Conservation (phyloP, 2,329 filamentous ascomycete genomes). For the Hymenotorrendiella dingleyae region DNA sequence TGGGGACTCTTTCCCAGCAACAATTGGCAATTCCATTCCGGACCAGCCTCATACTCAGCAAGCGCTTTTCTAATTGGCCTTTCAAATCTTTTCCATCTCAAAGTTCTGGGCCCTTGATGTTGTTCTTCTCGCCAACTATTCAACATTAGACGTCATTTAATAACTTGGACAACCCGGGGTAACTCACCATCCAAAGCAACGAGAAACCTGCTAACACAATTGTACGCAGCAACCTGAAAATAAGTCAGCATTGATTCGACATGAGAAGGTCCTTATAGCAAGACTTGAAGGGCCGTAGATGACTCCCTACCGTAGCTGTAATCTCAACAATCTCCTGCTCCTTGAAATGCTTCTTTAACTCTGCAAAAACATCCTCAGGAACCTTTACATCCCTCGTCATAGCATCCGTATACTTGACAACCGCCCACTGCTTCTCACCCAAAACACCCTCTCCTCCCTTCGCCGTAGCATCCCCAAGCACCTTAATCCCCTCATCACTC, state of each 20-base stretch:
- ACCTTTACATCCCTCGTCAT: conserved; percentile 75
- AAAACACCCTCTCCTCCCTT: conserved; percentile 35
- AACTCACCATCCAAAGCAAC: conserved; percentile 70
- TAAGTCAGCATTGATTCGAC: conserved; percentile 1
- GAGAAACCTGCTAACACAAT: conserved; percentile 78
- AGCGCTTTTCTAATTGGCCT: no score
- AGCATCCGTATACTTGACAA: conserved; percentile 70
- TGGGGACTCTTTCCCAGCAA: no score
- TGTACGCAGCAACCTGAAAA: conserved; percentile 62
- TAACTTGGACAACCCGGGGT: background rate
- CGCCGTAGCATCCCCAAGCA: conserved; percentile 25
- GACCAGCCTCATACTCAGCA: no score
- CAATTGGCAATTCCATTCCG: no score
- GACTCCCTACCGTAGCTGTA: conserved; percentile 59
- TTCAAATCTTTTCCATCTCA: background rate
- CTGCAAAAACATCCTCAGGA: conserved; percentile 59
- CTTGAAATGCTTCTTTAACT: conserved; percentile 54
- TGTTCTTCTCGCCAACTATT: conserved; percentile 29
- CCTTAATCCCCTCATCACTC: conserved; percentile 25
- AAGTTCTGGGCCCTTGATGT: conserved; percentile 12
- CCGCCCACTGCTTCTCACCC: conserved; percentile 58
- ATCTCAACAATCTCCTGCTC: conserved; percentile 76
- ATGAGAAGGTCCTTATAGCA: background rate
- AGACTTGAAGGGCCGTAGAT: no score
- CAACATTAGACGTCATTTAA: conserved; percentile 5